Base-by-base conservation (phyloP, 129 eudicot genomes). In the Pulicaria dysenterica region DNA sequence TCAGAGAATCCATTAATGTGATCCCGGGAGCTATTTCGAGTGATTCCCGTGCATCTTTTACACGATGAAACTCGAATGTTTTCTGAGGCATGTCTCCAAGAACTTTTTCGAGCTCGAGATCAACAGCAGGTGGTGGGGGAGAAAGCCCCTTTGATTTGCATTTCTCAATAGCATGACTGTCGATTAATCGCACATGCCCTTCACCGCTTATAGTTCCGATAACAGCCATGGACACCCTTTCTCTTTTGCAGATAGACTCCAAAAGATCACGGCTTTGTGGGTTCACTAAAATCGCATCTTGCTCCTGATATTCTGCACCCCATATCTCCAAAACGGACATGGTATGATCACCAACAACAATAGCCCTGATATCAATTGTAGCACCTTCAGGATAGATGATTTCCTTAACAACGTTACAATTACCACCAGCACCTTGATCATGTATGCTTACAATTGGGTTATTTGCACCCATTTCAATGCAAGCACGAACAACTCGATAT, bases 381-480 rank as follows among this genome's bases (percentile, higher is more conserved):
- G 93, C 98, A 70, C 98, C 98, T 74, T 93, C 58, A 0, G 98
- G 98, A 17, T 90, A 86, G 42, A 93, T 93, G 14, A 93, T 93
- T 74, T 93, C 98, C 73, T 93, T 93, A 40, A 93, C 98, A 17
- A 93, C 98, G 70, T 93, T 90, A 73, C 98, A 93, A 53, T 90
- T 93, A 60, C 98, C 96, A 75, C 98, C 98, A 4, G 98, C 98
- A 51, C 98, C 98, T 73, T 93, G 96, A 77, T 93, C 98, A 10
- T 93, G 98, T 62, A 93, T 93, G 67, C 95, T 90, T 6, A 93
- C 79, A 58, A 93, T 85, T 17, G 98, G 98, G 57, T 93, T 93
- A 9, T 83, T 58, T 64, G 84, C 96, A 13, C 96, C 98, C 98
- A 93, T 89, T 81, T 93, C 95, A 15, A 93, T 72, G 68, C 98